phyloP scores from a whole-genome alignment of 139 green algal genomes.

The Chlamydomonas incerta region DNA sequence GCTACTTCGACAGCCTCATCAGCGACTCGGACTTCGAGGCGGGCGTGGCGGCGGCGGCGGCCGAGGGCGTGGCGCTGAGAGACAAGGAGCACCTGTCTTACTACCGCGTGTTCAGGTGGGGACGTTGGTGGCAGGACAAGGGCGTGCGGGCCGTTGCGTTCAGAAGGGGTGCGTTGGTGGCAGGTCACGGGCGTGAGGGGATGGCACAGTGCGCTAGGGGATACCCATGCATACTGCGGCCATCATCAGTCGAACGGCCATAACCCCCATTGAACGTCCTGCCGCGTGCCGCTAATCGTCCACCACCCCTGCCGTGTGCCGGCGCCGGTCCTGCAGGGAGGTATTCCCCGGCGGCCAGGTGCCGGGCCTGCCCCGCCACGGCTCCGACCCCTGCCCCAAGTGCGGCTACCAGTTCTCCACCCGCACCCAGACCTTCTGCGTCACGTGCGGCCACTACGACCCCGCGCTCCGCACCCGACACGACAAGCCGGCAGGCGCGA shows the following conservation, averaged over 20 bases:
- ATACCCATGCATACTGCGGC: too few relatives aligned
- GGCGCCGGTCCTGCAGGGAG: too few relatives aligned
- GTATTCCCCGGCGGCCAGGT: conserved; percentile 29
- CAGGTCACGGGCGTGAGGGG: too few relatives aligned
- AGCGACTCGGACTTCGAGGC: background rate
- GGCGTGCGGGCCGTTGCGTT: too few relatives aligned
- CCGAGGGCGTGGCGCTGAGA: conserved; percentile 43
- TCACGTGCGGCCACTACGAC: conserved; percentile 58
- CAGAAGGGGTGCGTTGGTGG: too few relatives aligned
- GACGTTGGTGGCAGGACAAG: background rate
- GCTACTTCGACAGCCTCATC: conserved; percentile 8
- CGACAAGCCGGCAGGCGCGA: too few relatives aligned
- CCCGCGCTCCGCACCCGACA: background rate
- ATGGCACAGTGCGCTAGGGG: too few relatives aligned
- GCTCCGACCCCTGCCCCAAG: conserved; percentile 53
- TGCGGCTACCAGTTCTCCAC: conserved; percentile 52
- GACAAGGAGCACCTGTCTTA: conserved; percentile 57
- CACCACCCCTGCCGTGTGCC: too few relatives aligned
- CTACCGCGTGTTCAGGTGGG: conserved; percentile 48
- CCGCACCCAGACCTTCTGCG: conserved; percentile 48
- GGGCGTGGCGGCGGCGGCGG: background rate
- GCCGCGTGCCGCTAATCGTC: too few relatives aligned
- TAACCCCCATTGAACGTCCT: too few relatives aligned
- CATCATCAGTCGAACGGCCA: too few relatives aligned
- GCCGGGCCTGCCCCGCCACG: conserved; percentile 35